Evolutionary conservation across 768 basidiomycete species (phyloP), one percentile per base, ranked within the genome.

Genomic region (Chiua virens): DNA sequence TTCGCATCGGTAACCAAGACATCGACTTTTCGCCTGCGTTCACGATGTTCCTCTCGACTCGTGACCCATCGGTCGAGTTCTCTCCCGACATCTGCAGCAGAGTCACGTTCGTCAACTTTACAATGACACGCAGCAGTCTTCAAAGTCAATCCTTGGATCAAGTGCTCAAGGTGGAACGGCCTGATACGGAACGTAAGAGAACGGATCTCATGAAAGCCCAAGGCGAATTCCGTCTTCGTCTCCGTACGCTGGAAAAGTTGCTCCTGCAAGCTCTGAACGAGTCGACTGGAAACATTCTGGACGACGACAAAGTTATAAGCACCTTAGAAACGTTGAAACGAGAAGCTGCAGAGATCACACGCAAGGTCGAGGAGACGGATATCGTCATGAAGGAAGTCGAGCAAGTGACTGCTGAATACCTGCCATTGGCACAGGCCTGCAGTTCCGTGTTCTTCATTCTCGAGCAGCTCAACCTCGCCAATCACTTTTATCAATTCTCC

Each of bases 1-100:
- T 99, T 55, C 91, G 97, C 34, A 77, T 98, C 20, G 96, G 97
- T 5, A 98, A 80, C 65, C 97, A 99, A 73, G 97, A 99, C 59
- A 98, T 99, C 68, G 97, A 99, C 68, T 98, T 98, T 69, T 99
- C 97, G 0, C 97, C 97, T 7, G 87, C 97, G n/a, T 99, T 99
- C 78, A 97, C 92, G 6, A 95, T 99, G 92, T 99, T 99, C 83
- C 79, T 99, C 39, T 92, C 96, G 2, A 99, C 97, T 11, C 78
- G 97, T 20, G 95, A 99, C 68, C 95, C 97, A 3, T 96, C 96
- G 0, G 89, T 97, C 55, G 94, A 98, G 62, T 98, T 99, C 72
- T 91, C 96, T 13, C 94, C 97, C 4, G 97, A 99, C 68, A 95
- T 99, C 60, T 98, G 96, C 77, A 96, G 93, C 76, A 85, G 97